These are phyloP conservation scores for Fusarium newnesense DNA, from an alignment of 2,329 filamentous ascomycete genomes.

Conservation along the genomic window DNA sequence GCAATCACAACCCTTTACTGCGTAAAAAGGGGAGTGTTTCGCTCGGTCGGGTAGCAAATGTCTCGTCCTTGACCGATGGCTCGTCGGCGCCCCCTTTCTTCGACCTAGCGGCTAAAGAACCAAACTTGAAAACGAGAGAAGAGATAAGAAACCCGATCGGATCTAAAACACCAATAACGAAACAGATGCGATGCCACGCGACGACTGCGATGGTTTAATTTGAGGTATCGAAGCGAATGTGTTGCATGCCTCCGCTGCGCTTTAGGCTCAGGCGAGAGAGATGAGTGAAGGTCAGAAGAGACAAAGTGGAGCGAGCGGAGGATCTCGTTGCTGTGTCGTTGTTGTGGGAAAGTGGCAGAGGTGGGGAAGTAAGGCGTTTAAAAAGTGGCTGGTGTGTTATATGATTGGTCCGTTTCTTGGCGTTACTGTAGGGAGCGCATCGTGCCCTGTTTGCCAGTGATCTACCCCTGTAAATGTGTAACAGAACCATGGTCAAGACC, in stretches of 20 bases:
- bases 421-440: conserved; percentile 31
- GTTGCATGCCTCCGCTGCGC: conserved; percentile 31
- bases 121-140: conserved; percentile 1
- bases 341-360: conserved; percentile 27
- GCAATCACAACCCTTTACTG: conserved; percentile 28
- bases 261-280: conserved; percentile 11
- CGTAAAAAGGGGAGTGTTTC: conserved; percentile 12
- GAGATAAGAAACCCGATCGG: background rate
- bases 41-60: conserved; percentile 23
- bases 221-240: conserved; percentile 28
- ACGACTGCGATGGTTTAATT: conserved; percentile 15
- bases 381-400: conserved; percentile 14
- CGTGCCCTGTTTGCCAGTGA: conserved; percentile 13
- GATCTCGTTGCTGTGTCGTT: conserved; percentile 42
- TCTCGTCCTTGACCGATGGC: conserved; percentile 29
- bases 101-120: conserved; percentile 12
- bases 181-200: background rate
- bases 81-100: conserved; percentile 31
- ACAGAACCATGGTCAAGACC: background rate
- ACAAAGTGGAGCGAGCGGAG: conserved; percentile 22
- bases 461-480: background rate
- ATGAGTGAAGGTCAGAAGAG: conserved; percentile 27
- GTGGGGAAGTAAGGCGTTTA: conserved; percentile 1
- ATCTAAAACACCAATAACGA: conserved; percentile 10
- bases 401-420: conserved; percentile 19